Evolutionary conservation across 257 asterid genomes (phyloP), one percentile per base, ranked within the genome.

Genomic region (Verbascum thapsus): DNA sequence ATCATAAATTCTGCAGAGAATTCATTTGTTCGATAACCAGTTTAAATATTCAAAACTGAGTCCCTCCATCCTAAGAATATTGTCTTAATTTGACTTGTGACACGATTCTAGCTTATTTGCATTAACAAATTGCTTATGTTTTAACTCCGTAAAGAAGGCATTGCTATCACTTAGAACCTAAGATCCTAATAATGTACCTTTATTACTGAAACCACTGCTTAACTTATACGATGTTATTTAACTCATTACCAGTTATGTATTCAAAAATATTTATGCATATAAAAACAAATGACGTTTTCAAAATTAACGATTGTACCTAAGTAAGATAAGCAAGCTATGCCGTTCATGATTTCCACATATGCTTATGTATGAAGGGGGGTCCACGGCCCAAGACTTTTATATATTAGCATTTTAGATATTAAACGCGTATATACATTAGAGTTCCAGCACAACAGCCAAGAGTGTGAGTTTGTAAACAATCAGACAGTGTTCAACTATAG

Each of bases 81-180:
- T 42, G 43, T 43, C 66, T 30, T 45, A 58, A 40, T 53, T 40
- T 67, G 53, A 43, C 8, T 40, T 12, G 30, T 23, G 44, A 43
- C 17, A 12, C 30, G 11, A 16, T 41, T 15, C 53, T 17, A 48
- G 8, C n/a, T 44, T 12, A 48, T 32, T 22, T 26, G 13, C 15
- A 22, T 39, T 42, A 47, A 45, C 8, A 58, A 57, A 54, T 48
- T 38, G 50, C 54, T 7, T 51, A 19, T 53, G 26, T 7, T 17
- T 47, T 37, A 64, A 41, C 17, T 39, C 59, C 40, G 17, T 15
- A 20, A 64, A 68, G 61, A 63, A 50, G 69, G 61, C 47, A 22
- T 17, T 16, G 15, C 12, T 48, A 37, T 35, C 45, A 55, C 34
- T 66, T 54, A 10, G 60, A 43, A 60, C 62, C 49, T 26, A 32